Evolutionary conservation across 805 yeast genomes (phyloP), one percentile per base, ranked within the genome.

Genomic region (Zygosaccharomyces gambellarensis): DNA sequence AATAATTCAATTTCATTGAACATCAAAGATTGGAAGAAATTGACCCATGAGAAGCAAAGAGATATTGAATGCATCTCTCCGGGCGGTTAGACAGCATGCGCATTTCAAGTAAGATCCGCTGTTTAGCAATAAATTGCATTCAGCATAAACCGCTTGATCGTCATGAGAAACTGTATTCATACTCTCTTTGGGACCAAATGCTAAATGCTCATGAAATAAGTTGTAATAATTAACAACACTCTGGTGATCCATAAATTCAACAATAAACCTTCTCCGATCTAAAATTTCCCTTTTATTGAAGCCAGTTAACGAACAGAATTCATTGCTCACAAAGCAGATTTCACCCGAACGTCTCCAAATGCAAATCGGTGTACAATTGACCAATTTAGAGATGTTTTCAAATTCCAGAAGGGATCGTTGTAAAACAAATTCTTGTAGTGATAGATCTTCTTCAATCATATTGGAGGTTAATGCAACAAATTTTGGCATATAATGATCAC

Each of bases 261-360:
- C 82, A 21, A 87, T 85, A 59, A 84, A 88, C 2, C 79, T 77
- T 47, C 87, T 68, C 54, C 80, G 78, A 5, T 82, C 72, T 2
- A 85, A 60, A 8, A 86, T 67, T 39, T 82, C 81, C 50, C 77
- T 74, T 54, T 77, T 71, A 9, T 79, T 74, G 64, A 82, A 80
- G 1, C 88, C 87, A 5, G 90, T 78, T 53, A 87, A 69, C 3
- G 82, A 78, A 28, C 85, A 78, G 60, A 87, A 79, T 58, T 87
- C 94, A 54, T 83, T 81, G 4, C 90, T 84, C 8, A 85, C 79
- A 7, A 87, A 87, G 9, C 86, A 90, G 38, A 88, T 82, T 62
- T 87, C 95, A 8, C 95, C 95, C 0, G 95, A 85, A 36, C 95
- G 71, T 58, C 95, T 73, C 95, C 95, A 87, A 54, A 87, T 83